Evolutionary conservation across 2,329 filamentous ascomycete genomes (phyloP), one percentile per base, ranked within the genome.

Genomic region (Diaporthe amygdali): DNA sequence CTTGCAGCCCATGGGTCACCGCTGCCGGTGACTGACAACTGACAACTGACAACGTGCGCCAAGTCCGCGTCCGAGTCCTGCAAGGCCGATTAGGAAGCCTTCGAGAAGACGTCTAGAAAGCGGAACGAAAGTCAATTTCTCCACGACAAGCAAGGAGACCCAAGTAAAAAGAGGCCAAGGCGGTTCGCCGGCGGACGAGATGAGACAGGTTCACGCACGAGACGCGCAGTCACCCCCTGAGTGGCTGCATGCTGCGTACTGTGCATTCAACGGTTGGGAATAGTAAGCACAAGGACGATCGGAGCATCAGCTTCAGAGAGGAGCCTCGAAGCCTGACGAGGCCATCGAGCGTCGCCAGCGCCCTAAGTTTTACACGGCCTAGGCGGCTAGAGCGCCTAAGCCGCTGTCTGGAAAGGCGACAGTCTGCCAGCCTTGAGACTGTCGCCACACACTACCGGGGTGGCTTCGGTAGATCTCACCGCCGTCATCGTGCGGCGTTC

Each of bases 61-160:
- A 68, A 55, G 51, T 37, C 66, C 32, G 32, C 32, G 22, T 54
- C 41, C 17, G 44, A 51, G 51, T 39, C 47, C 66, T 68, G 51
- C 51, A 68, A 51, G 34, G 22, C 49, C 56, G 66, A 47, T 30
- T 44, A 34, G 52, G 69, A 54, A 59, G 56, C 51, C 52, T 71
- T 71, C 69, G 39, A 71, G 70, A 71, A 71, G 20, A 46, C 37
- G 47, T 66, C 70, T 64, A 52, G 64, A 69, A 47, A 32, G 32
- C 22, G 27, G 9, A n/a, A 15, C 5, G 10, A 49, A 51, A 56
- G 47, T 49, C 68, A 52, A 69, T 63, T 52, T 59, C 67, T 69
- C 10, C 22, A 22, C 34, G 55, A 61, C 54, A 37, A 56, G 70
- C 70, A 71, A 68, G 70, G 70, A 47, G 27, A 66, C 55, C 70